A percentile compares a stretch with the other conserved stretches of the same genome.
Conservation (phyloP, 768 basidiomycete species). For the Pulveroboletus sp. region DNA sequence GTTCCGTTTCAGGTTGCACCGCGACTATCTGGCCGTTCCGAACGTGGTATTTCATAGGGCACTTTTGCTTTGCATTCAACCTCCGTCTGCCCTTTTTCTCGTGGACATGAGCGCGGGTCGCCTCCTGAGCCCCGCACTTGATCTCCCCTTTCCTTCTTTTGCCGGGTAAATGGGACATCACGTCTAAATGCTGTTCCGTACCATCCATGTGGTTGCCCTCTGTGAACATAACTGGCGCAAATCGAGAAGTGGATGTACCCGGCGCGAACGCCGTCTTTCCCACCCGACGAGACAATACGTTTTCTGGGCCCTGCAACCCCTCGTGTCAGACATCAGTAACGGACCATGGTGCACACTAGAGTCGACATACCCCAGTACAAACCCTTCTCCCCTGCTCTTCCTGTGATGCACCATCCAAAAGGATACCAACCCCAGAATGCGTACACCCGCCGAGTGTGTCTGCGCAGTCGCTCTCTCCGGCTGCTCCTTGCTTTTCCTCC, state of each 20-base stretch:
- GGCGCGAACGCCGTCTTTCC: background rate
- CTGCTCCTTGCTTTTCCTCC: too few species aligned
- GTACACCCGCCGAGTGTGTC: too few species aligned
- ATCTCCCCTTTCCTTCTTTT: slow-evolving; percentile 2
- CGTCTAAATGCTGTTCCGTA: background rate
- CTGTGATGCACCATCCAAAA: background rate
- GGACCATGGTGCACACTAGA: background rate
- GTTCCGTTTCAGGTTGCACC: background rate
- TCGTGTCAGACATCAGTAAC: background rate
- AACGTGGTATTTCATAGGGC: slow-evolving; percentile 6
- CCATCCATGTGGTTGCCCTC: too few species aligned
- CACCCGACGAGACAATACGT: background rate
- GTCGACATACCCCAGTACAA: slow-evolving; percentile 1
- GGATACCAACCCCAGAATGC: background rate
- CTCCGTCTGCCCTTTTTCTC: background rate
- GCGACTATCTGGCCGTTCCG: slow-evolving; percentile 15
- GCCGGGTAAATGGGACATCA: background rate
- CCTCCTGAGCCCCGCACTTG: background rate
- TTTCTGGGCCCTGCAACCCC: background rate
- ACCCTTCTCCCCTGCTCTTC: background rate
- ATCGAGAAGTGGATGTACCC: background rate
- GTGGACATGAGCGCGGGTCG: background rate
- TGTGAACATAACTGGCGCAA: background rate
- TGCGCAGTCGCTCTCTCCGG: background rate
- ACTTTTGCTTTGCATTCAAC: background rate